Conservation (phyloP, 2,329 filamentous ascomycete genomes). For the Berkeleyomyces rouxiae region DNA sequence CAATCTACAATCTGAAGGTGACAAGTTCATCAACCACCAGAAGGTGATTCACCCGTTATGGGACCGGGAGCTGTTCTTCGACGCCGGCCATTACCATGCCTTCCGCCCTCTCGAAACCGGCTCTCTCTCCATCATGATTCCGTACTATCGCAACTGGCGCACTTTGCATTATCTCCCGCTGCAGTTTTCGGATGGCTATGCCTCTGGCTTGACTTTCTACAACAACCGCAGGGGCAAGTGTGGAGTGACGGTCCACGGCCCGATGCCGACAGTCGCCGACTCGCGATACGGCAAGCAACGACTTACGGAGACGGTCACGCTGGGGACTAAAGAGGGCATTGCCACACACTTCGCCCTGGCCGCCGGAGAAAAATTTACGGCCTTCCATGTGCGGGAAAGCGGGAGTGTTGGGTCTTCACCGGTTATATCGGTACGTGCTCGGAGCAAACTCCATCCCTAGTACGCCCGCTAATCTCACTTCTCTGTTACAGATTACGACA, state of each 20-base stretch:
- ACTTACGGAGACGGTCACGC: not conserved
- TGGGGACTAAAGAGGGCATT: constrained; percentile 6
- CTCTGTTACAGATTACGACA: not conserved
- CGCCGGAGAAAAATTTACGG: not conserved
- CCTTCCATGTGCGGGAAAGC: constrained; percentile 7
- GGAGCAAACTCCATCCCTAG: not conserved
- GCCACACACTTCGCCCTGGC: constrained; percentile 10
- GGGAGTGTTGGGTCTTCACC: constrained; percentile 8
- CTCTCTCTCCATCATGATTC: constrained; percentile 11
- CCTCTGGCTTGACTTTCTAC: constrained; percentile 8
- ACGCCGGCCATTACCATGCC: constrained; percentile 3
- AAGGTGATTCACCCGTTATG: constrained; percentile 12
- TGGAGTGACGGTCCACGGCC: constrained; percentile 9
- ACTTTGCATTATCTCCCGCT: constrained; percentile 8
- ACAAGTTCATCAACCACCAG: constrained; percentile 4
- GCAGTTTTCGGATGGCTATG: constrained; percentile 8
- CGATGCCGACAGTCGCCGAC: not conserved
- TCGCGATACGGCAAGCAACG: not conserved
- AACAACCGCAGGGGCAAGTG: constrained; percentile 10
- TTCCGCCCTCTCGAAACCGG: constrained; percentile 9
- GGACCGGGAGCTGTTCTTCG: constrained; percentile 8
- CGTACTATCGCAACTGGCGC: constrained; percentile 12
- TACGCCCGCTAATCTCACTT: not conserved
- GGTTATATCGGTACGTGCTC: constrained; percentile 3
- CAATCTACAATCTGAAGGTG: constrained; percentile 11